Base-by-base conservation (phyloP, 768 basidiomycete species). In the Amanita subjunquillea region DNA sequence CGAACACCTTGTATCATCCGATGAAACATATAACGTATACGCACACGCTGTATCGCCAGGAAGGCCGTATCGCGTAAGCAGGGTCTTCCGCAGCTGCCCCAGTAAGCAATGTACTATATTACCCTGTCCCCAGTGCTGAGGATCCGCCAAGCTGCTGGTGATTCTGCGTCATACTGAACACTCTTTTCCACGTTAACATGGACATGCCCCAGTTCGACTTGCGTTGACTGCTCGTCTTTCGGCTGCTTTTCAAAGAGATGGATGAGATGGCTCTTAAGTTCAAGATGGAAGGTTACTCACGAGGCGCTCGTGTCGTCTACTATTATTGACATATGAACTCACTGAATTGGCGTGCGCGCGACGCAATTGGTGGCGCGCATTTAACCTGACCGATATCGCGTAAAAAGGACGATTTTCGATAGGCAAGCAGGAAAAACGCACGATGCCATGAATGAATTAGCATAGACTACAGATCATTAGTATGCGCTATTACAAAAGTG, bases 381-480 rank as follows among this genome's bases (percentile, higher is more conserved):
- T 62, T 15, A 63, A 46, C 6, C 62, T 63, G 30, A 23, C 9
- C 1, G 25, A 2, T n/a, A 20, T 29, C 10, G 22, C 1, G 6
- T 30, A 17, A 23, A 37, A 48, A n/a, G 7, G 25, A 54, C 23
- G 27, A 43, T 15, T 12, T 1, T 3, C 15, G 9, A 10, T 8
- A n/a, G 32, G 32, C 32, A 12, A 5, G 32, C 3, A 41, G 23
- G 36, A 45, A n/a, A 10, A 25, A 55, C 63, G n/a, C 29, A 64
- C 63, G 72, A 67, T 12, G 72, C 71, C 4, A 78, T 63, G 10
- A 72, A 58, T 17, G 69, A 72, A 53, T 74, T 78, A 7, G 74
- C 71, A 36, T 78, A 78, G 39, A 77, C 76, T 78, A 39, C 12
- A 27, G 34, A 27, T 12, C 23, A 29, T 46, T 34, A 56, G 13